Percentiles rank a stretch among this genome's conserved stretches.
These are phyloP conservation scores for Saussurea involucrata DNA, from an alignment of 129 eudicot genomes.

Conservation along the genomic window DNA sequence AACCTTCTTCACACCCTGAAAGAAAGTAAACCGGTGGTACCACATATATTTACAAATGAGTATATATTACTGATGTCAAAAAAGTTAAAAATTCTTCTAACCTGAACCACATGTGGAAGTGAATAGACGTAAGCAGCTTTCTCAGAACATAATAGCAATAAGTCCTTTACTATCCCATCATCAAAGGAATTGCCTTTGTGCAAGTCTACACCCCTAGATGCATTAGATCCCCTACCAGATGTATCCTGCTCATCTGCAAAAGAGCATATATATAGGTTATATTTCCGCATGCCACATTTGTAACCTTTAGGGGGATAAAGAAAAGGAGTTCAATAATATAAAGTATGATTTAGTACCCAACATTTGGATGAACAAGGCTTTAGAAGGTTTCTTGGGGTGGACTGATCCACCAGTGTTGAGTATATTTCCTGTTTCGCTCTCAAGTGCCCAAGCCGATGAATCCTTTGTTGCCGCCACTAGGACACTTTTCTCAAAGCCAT, in stretches of 20 bases:
- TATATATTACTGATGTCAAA: background rate
- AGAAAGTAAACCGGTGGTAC: background rate
- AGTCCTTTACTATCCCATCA: constrained; percentile 51
- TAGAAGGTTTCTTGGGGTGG: constrained; percentile 80
- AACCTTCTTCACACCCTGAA: constrained; percentile 89
- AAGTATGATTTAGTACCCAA: constrained; percentile 51
- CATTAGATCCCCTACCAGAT: constrained; percentile 45
- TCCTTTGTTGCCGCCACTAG: constrained; percentile 69
- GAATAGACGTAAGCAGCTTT: constrained; percentile 81
- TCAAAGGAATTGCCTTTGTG: constrained; percentile 45
- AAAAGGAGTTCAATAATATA: background rate
- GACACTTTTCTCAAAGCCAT: constrained; percentile 82
- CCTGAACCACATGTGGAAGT: constrained; percentile 73
- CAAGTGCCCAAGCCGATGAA: constrained; percentile 82
- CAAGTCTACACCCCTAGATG: constrained; percentile 25
- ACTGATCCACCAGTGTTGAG: constrained; percentile 49
- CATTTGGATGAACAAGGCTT: constrained; percentile 60
- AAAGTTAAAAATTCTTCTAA: constrained; percentile 16
- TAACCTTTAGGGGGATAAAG: background rate
- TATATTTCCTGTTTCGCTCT: constrained; percentile 78
- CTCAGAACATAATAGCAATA: constrained; percentile 70
- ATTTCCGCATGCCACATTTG: background rate
- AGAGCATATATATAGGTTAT: background rate
- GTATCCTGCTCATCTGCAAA: constrained; percentile 51
- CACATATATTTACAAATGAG: background rate